phyloP scores from a whole-genome alignment of 768 basidiomycete genomes.

The Candolleomyces aberdarensis region DNA sequence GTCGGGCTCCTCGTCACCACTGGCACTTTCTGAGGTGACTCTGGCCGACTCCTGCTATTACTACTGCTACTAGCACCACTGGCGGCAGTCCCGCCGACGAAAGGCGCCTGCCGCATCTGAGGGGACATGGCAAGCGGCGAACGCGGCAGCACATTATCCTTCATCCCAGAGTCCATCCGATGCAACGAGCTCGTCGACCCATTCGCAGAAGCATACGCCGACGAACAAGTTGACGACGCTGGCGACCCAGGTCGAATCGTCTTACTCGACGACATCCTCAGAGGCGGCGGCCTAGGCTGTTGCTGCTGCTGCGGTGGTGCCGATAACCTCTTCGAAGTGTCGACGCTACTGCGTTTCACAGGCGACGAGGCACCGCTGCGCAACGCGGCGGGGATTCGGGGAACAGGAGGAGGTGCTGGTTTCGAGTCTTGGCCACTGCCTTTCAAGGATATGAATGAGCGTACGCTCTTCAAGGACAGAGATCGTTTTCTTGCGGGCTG shows the following conservation, averaged over 20 bases:
- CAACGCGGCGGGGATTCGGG: slow-evolving; percentile 36
- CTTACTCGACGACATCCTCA: neutral
- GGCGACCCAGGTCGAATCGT: neutral
- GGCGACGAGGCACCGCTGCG: neutral
- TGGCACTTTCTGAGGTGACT: too few species aligned
- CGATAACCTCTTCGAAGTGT: neutral
- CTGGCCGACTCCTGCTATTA: too few species aligned
- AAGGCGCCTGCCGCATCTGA: neutral
- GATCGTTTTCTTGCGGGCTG: slow-evolving; percentile 30
- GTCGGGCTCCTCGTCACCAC: too few species aligned
- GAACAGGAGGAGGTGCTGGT: slow-evolving; percentile 35
- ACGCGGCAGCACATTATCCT: neutral
- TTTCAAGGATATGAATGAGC: slow-evolving; percentile 37
- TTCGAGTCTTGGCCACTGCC: neutral
- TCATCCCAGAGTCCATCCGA: neutral
- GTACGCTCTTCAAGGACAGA: slow-evolving; percentile 43
- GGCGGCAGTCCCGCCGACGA: too few species aligned
- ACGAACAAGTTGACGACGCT: neutral
- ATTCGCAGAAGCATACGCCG: neutral
- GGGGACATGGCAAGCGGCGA: neutral
- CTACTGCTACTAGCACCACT: too few species aligned
- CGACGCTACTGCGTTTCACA: neutral
- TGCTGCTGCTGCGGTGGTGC: neutral
- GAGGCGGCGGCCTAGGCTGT: neutral
- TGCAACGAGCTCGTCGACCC: neutral